These are phyloP conservation scores for Pichia rugopelliculosa DNA, from an alignment of 805 yeast genomes.

Conservation along the genomic window DNA sequence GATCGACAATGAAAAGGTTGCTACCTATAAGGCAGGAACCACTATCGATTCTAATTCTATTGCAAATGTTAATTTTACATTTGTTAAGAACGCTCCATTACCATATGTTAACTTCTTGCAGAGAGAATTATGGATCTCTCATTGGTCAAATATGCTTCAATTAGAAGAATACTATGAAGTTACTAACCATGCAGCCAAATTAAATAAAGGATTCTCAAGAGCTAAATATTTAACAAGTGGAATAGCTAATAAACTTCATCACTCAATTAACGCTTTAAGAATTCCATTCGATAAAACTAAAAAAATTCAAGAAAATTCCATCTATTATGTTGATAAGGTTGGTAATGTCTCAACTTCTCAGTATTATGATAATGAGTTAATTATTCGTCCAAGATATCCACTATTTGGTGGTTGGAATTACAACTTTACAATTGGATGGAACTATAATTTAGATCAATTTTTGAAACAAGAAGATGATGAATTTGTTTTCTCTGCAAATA, in stretches of 20 bases:
- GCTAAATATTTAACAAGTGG: slow-evolving; percentile 63
- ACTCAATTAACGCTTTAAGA: slow-evolving; percentile 56
- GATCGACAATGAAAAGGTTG: slow-evolving; percentile 25
- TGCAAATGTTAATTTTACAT: slow-evolving; percentile 48
- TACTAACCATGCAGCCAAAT: slow-evolving; percentile 64
- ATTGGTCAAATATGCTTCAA: slow-evolving; percentile 63
- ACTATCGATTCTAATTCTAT: slow-evolving; percentile 39
- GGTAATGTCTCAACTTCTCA: slow-evolving; percentile 86
- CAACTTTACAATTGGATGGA: slow-evolving; percentile 96
- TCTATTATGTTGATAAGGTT: slow-evolving; percentile 80
- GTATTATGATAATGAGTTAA: slow-evolving; percentile 35
- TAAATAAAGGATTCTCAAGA: slow-evolving; percentile 70
- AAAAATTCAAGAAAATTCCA: slow-evolving; percentile 39
- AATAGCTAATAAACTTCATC: slow-evolving; percentile 42
- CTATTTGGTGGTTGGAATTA: slow-evolving; percentile 93
- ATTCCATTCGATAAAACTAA: slow-evolving; percentile 40
- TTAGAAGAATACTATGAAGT: slow-evolving; percentile 83
- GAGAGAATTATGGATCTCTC: slow-evolving; percentile 85
- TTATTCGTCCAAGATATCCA: slow-evolving; percentile 86
- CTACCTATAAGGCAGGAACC: slow-evolving; percentile 2
- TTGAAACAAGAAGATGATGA: slow-evolving; percentile 41
- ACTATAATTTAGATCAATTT: slow-evolving; percentile 46
- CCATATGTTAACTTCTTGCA: slow-evolving; percentile 50
- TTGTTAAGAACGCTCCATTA: slow-evolving; percentile 60
- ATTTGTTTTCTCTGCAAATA: slow-evolving; percentile 59